Evolutionary conservation across 495 filamentous ascomycete genomes (phyloP), one percentile per base, ranked within the genome.

Genomic region (Daldinia caldariorum): DNA sequence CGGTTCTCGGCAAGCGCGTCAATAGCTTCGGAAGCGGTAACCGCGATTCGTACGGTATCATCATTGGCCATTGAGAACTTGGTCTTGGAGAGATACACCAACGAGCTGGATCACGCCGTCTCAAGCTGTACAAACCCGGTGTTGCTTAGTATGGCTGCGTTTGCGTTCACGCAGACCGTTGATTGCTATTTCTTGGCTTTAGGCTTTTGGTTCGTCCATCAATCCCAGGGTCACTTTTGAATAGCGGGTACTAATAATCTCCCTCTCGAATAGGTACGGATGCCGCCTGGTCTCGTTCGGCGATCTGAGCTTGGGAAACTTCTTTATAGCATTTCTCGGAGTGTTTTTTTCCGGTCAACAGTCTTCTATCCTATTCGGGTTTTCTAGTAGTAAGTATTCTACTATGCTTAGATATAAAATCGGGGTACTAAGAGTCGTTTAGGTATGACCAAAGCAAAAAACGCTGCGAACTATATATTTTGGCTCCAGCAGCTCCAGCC

Each of bases 41-140:
- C 68, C 10, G 78, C 86, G 0, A 87, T 89, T 41, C 78, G 86
- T 14, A 89, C 87, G 0, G 84, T 88, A n/a, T 79, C 79, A 5
- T 83, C 80, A 0, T 70, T 88, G 13, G 83, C 85, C 1, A 73
- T 86, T 50, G 74, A 37, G 49, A 29, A 9, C 9, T 53, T 22
- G 20, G 49, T 53, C 12, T 12, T 53, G 6, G 20, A 53, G 8
- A 53, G 13, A 13, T 53, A 53, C 20, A 53, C 20, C 20, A 32
- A 53, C 7, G 49, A 53, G 49, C 7, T 53, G 7, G 49, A 53
- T 3, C 49, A 32, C 26, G 49, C 49, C 7, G 26, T 53, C 31
- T 13, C 5, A 26, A 13, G 13, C 5, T 53, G 20, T 10, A 53
- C 49, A 7, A 29, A 32, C 0, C 49, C 49, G 13, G 10, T 29